Conservation (phyloP, 208 protist genomes). For the Naegleria gruberi region DNA sequence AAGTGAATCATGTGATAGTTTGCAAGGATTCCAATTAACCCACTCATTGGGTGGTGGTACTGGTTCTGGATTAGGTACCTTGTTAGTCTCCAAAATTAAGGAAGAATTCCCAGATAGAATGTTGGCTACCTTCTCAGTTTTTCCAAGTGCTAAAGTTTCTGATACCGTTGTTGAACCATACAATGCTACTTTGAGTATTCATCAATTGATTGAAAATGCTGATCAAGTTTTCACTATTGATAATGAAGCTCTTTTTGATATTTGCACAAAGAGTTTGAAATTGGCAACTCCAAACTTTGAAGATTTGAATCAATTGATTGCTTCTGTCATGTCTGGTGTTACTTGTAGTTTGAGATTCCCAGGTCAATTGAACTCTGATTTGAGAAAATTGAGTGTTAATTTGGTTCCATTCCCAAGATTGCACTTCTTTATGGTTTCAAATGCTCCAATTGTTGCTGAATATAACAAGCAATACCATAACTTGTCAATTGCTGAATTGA, state of each 20-base stretch:
- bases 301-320: constrained; percentile 61
- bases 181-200: constrained; percentile 52
- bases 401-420: constrained; percentile 64
- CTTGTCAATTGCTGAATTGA: constrained; percentile 56
- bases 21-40: constrained; percentile 65
- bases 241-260: constrained; percentile 68
- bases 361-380: constrained; percentile 64
- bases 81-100: constrained; percentile 53
- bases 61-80: constrained; percentile 60
- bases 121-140: constrained; percentile 57
- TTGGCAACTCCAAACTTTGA: constrained; percentile 55
- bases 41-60: constrained; percentile 70
- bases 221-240: constrained; percentile 57
- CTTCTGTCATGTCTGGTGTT: constrained; percentile 58
- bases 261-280: constrained; percentile 60
- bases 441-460: constrained; percentile 47
- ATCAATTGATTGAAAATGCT: constrained; percentile 57
- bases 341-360: constrained; percentile 64
- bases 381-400: constrained; percentile 56
- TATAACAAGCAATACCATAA: constrained; percentile 42
- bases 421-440: constrained; percentile 67
- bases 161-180: constrained; percentile 61
- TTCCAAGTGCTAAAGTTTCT: constrained; percentile 61
- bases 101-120: constrained; percentile 66
- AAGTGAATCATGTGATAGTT: constrained; percentile 56